A percentile compares a stretch with the other conserved stretches of the same genome.
Conservation (phyloP, 495 filamentous ascomycete genomes). For the Penicillium waksmanii region DNA sequence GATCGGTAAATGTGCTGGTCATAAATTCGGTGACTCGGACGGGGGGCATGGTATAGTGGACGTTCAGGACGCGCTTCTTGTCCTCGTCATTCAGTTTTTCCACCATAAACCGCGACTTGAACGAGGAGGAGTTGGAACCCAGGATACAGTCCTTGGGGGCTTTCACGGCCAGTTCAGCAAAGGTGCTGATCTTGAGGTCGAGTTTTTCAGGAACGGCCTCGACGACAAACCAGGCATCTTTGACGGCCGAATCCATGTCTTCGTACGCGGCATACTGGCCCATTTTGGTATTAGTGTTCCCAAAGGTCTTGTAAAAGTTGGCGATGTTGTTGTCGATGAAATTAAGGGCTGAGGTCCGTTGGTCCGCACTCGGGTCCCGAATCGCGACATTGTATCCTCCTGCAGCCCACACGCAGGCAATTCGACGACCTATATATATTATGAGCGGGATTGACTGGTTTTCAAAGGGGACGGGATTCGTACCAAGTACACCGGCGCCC, state of each 20-base stretch:
- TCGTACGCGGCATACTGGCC: slow-evolving; percentile 36
- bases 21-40: slow-evolving; percentile 52
- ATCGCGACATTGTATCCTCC: too few species aligned
- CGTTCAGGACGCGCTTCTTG: slow-evolving; percentile 45
- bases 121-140: slow-evolving; percentile 54
- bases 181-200: slow-evolving; percentile 50
- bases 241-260: too few species aligned
- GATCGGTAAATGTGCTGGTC: slow-evolving; percentile 48
- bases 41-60: slow-evolving; percentile 54
- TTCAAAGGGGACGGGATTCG: too few species aligned
- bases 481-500: too few species aligned
- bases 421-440: too few species aligned
- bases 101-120: slow-evolving; percentile 49
- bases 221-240: slow-evolving; percentile 56
- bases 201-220: slow-evolving; percentile 59
- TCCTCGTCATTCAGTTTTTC: slow-evolving; percentile 40
- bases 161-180: slow-evolving; percentile 49
- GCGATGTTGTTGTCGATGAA: too few species aligned
- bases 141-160: slow-evolving; percentile 51
- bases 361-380: too few species aligned
- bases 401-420: too few species aligned
- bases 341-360: too few species aligned
- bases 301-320: too few species aligned
- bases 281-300: too few species aligned
- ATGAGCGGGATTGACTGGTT: too few species aligned